A percentile compares a stretch with the other conserved stretches of the same genome.
Conservation (phyloP, 1,284 basidiomycete genomes). For the Moesziomyces sp. region DNA sequence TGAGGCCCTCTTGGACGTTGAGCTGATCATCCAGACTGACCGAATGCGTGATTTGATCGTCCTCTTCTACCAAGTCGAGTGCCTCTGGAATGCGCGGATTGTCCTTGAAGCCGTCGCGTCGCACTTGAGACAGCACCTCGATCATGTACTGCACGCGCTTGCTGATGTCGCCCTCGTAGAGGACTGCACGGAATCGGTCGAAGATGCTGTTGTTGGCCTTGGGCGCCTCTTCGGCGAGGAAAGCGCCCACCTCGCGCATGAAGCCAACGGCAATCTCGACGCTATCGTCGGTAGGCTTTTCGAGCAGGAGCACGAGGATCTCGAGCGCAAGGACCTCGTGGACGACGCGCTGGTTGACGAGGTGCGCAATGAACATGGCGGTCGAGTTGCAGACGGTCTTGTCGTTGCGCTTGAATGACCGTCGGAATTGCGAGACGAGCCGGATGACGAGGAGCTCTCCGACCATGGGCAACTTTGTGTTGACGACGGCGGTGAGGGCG, state of each 20-base stretch:
- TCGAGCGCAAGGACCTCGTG: slow-evolving; percentile 94
- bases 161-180: slow-evolving; percentile 93
- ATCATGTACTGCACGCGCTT: slow-evolving; percentile 99
- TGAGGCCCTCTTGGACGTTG: slow-evolving; percentile 91
- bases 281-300: slow-evolving; percentile 94
- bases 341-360: slow-evolving; percentile 94
- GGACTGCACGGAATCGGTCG: slow-evolving; percentile 93
- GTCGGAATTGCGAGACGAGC: slow-evolving; percentile 92
- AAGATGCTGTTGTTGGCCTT: slow-evolving; percentile 92
- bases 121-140: slow-evolving; percentile 79
- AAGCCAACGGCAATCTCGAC: slow-evolving; percentile 98
- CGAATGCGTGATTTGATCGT: slow-evolving; percentile 89
- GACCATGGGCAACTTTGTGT: slow-evolving; percentile 95
- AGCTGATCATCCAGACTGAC: slow-evolving; percentile 91
- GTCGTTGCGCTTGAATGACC: slow-evolving; percentile 96
- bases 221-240: slow-evolving; percentile 90
- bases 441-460: slow-evolving; percentile 90
- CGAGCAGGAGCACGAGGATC: slow-evolving; percentile 91
- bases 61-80: slow-evolving; percentile 95
- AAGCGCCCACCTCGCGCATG: slow-evolving; percentile 95
- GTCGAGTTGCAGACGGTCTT: slow-evolving; percentile 96
- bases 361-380: slow-evolving; percentile 93
- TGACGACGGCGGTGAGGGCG: slow-evolving; percentile 90
- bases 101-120: slow-evolving; percentile 98
- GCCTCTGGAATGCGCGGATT: slow-evolving; percentile 93